Evolutionary conservation across 2,329 filamentous ascomycete species (phyloP), one percentile per base, ranked within the genome.

Genomic region (Ophiostoma ulmi): DNA sequence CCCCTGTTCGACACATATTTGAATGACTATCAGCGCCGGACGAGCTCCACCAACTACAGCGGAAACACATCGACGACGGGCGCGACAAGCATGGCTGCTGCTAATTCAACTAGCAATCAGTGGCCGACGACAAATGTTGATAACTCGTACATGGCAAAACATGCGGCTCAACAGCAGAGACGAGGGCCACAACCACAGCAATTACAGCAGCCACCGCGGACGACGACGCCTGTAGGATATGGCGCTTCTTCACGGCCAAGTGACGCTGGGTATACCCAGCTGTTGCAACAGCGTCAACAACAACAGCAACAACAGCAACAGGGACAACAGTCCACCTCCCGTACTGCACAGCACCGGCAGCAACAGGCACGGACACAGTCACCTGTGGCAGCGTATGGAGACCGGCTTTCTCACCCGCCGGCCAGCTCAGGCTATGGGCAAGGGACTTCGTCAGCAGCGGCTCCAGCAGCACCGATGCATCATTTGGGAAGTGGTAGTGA

Each of bases 371-470:
- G 48, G 61, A 38, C 64, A n/a, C 36, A 67, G 38, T 5, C 69
- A 75, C 52, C n/a, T 5, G 52, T 31, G 7, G 52, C 22, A 22
- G 52, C 8, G 10, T 58, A 58, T 58, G 52, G 52, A 13, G 22
- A 22, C 22, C 52, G 22, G n/a, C 6, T 22, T 26, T 58, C 52
- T 1, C 52, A 22, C 13, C 8, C n/a, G 26, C 52, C 52, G n/a
- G 52, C 22, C 7, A 58, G 22, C 52, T 26, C 52, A 5, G n/a
- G 52, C 52, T 58, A 58, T 58, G 52, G n/a, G 14, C 52, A 58
- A 58, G 44, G 65, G 44, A 55, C 35, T 20, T 17, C 68, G 64
- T 3, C 70, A 38, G 10, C 70, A 67, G 31, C 61, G n/a, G 39
- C 68, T 65, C 13, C 72, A 20, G 1, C 63, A 41, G 35, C 63